phyloP scores from a whole-genome alignment of 805 yeast genomes.

The Teunomyces barrocoloradensis region DNA sequence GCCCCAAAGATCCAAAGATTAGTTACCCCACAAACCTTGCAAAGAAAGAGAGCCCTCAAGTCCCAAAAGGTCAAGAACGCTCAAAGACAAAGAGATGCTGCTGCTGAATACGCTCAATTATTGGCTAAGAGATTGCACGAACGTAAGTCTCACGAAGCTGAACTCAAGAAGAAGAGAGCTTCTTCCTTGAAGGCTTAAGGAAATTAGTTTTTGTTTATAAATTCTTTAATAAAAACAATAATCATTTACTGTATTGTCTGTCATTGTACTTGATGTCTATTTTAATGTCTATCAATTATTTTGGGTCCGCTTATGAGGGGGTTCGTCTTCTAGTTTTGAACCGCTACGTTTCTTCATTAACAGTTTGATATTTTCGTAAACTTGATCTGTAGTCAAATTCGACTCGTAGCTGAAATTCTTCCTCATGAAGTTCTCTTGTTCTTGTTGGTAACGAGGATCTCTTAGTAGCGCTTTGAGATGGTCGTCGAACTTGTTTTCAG shows the following conservation, averaged over 20 bases:
- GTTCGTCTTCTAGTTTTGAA: constrained; percentile 5
- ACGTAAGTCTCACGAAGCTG: constrained; percentile 98
- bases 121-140: constrained; percentile 97
- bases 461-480: constrained; percentile 69
- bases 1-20: constrained; percentile 99
- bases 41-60: constrained; percentile 97
- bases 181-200: constrained; percentile 90
- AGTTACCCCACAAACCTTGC: constrained; percentile 98
- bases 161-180: constrained; percentile 99
- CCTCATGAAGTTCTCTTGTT: constrained; percentile 57
- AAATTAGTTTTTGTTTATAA: constrained; percentile 4
- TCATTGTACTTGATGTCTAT: not conserved
- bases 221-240: constrained; percentile 3
- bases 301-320: constrained; percentile 4
- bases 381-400: constrained; percentile 56
- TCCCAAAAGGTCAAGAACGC: constrained; percentile 94
- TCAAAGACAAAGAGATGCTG: constrained; percentile 99
- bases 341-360: constrained; percentile 13
- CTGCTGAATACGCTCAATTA: constrained; percentile 99
- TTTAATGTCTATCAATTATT: constrained; percentile 3
- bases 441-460: constrained; percentile 76
- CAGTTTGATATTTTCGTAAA: constrained; percentile 56
- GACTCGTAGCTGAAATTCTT: constrained; percentile 50
- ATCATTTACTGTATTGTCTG: not conserved
- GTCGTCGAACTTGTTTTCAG: constrained; percentile 65